A percentile compares a stretch with the other conserved stretches of the same genome.
phyloP scores from a whole-genome alignment of 108 stramenopile genomes.

The Thalassiosira profunda region DNA sequence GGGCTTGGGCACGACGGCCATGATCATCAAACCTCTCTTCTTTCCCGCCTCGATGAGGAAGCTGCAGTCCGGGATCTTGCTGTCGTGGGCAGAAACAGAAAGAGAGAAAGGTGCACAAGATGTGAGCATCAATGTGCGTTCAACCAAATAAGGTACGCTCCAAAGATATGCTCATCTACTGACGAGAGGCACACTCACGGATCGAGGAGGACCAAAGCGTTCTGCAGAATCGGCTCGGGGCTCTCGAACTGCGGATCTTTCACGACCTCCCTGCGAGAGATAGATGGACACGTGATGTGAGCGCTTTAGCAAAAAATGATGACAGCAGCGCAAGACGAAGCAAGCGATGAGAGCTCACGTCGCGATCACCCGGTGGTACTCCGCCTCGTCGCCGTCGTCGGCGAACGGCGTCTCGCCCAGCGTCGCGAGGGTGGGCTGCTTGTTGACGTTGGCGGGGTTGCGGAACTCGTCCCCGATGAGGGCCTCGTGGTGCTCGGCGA shows the following conservation, averaged over 20 bases:
- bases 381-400: conserved; percentile 38
- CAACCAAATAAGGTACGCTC: background rate
- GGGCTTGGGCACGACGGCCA: conserved; percentile 58
- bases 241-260: conserved; percentile 33
- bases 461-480: conserved; percentile 55
- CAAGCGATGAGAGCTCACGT: no score
- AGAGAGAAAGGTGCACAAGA: background rate
- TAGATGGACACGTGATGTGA: no score
- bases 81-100: no score
- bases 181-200: conserved; percentile 14
- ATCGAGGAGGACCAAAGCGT: conserved; percentile 57
- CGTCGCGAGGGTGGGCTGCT: conserved; percentile 51
- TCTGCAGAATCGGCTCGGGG: conserved; percentile 49
- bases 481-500: conserved; percentile 50
- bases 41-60: conserved; percentile 51
- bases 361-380: conserved; percentile 56
- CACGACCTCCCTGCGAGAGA: conserved; percentile 59
- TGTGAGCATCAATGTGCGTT: background rate
- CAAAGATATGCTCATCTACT: background rate
- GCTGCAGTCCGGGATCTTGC: conserved; percentile 58
- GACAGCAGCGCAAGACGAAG: no score
- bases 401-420: conserved; percentile 53
- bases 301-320: no score
- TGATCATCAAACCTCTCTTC: conserved; percentile 59
- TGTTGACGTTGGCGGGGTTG: conserved; percentile 33